Conservation (phyloP, 805 yeast species). For the Suhomyces sp. region DNA sequence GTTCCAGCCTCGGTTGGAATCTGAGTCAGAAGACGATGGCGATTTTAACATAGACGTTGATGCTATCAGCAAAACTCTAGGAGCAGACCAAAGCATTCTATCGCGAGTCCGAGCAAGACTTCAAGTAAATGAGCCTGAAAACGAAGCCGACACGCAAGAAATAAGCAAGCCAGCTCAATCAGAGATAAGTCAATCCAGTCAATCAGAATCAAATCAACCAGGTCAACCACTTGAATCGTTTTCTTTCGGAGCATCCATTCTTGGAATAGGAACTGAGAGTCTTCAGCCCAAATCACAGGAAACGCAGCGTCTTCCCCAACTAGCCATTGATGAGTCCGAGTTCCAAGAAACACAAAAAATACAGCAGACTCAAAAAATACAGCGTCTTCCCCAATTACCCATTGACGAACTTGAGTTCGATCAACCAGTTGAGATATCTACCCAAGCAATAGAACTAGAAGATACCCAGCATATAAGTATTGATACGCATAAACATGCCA, state of each 20-base stretch:
- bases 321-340: conserved; percentile 6
- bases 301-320: not conserved
- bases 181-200: too few relatives aligned
- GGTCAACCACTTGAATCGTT: not conserved
- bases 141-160: not conserved
- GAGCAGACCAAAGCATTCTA: conserved; percentile 2
- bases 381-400: conserved; percentile 33
- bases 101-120: conserved; percentile 1
- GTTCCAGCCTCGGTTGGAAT: conserved; percentile 1
- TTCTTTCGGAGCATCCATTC: not conserved
- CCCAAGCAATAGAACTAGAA: not conserved
- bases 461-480: not conserved
- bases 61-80: conserved; percentile 5
- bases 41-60: conserved; percentile 3
- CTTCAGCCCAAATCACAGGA: not conserved
- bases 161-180: not conserved
- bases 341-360: conserved; percentile 6
- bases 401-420: conserved; percentile 16
- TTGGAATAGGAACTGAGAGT: not conserved
- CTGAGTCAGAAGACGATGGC: conserved; percentile 5
- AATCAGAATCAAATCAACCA: too few relatives aligned
- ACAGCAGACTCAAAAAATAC: conserved; percentile 16
- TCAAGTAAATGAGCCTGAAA: not conserved
- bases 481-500: not conserved
- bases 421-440: not conserved